Percentiles rank a stretch among this genome's conserved stretches.
Conservation (phyloP, 2,329 filamentous ascomycete species). For the Penicillium griseofulvum region DNA sequence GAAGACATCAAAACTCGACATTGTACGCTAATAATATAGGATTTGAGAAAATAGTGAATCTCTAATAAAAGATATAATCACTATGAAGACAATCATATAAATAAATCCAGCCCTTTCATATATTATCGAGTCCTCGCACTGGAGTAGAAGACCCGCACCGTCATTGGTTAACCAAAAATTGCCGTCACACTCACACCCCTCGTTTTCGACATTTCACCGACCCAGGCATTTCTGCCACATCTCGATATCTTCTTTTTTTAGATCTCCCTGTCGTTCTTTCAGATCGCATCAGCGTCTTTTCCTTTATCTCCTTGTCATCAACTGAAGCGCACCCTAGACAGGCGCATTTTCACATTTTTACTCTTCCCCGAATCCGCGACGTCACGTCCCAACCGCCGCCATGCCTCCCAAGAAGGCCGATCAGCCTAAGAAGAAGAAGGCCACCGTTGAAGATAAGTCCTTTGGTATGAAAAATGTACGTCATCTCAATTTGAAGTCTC, state of each 20-base stretch:
- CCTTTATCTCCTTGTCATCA: constrained; percentile 4
- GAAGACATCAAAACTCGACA: neutral
- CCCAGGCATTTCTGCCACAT: constrained; percentile 1
- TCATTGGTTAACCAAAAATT: constrained; percentile 12
- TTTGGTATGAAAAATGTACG: constrained; percentile 97
- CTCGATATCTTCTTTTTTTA: constrained; percentile 8
- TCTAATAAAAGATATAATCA: neutral
- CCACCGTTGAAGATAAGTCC: constrained; percentile 80
- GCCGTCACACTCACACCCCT: constrained; percentile 11
- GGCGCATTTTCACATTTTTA: constrained; percentile 21
- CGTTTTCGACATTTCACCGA: constrained; percentile 9
- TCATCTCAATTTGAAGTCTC: constrained; percentile 8
- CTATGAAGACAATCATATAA: neutral
- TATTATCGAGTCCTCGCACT: neutral
- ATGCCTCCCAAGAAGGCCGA: constrained; percentile 50
- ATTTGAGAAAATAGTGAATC: neutral
- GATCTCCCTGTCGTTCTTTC: constrained; percentile 10
- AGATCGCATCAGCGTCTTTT: constrained; percentile 19
- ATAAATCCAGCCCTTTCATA: neutral
- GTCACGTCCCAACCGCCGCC: constrained; percentile 29
- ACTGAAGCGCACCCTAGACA: constrained; percentile 10
- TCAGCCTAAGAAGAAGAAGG: constrained; percentile 50
- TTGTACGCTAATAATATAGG: neutral
- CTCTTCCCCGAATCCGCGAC: constrained; percentile 9
- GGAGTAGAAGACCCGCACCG: constrained; percentile 4